Conservation (phyloP, 2,329 filamentous ascomycete genomes). For the Orbilia quercus region DNA sequence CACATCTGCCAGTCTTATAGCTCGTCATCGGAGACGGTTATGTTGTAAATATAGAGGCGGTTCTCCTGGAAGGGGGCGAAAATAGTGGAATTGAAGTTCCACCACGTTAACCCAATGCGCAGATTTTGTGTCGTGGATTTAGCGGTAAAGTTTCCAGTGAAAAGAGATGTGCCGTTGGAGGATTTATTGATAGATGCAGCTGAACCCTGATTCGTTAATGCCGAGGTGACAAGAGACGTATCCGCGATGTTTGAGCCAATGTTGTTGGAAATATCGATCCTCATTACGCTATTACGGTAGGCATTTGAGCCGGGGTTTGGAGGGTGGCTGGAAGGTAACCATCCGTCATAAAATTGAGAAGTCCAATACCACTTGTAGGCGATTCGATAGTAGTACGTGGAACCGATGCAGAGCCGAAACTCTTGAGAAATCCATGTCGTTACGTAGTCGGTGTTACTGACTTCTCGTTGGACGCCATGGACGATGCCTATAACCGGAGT, state of each 20-base stretch:
- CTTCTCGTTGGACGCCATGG: neutral
- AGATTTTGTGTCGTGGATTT: neutral
- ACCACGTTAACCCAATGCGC: conserved; percentile 1
- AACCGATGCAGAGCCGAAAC: conserved; percentile 2
- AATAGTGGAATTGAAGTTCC: neutral
- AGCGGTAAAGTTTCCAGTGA: conserved; percentile 18
- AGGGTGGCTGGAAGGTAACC: neutral
- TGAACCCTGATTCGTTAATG: neutral
- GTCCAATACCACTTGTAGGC: conserved; percentile 30
- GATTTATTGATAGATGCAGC: neutral
- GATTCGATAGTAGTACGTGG: conserved; percentile 12
- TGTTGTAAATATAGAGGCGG: conserved; percentile 3
- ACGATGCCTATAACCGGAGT: conserved; percentile 1
- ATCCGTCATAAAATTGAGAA: neutral
- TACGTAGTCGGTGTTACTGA: neutral
- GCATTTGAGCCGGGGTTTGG: neutral
- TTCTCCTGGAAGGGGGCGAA: neutral
- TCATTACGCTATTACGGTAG: conserved; percentile 4
- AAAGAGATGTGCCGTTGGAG: neutral
- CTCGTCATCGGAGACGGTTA: neutral
- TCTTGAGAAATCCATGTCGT: conserved; percentile 5
- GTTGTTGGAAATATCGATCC: neutral
- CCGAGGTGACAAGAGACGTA: neutral
- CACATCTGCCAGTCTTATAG: neutral
- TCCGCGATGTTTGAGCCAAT: neutral